Conservation (phyloP, 257 asterid species). For the Catharanthus roseus region DNA sequence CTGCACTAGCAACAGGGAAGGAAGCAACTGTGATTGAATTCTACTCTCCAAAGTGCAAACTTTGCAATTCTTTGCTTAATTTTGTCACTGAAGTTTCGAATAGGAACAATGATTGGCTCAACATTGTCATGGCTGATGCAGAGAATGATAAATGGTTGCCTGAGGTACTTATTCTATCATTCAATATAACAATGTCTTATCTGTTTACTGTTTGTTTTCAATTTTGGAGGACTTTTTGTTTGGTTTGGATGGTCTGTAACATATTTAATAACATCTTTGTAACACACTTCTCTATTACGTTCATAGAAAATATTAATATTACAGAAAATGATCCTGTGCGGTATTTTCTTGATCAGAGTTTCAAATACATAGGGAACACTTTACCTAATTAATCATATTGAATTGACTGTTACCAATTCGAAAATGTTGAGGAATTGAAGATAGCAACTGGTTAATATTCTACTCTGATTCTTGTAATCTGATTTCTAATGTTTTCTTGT, state of each 20-base stretch:
- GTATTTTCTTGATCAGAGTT: neutral
- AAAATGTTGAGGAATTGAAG: neutral
- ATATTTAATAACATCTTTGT: too few relatives aligned
- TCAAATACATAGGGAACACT: neutral
- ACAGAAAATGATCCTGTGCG: too few relatives aligned
- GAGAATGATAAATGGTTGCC: conserved; percentile 77
- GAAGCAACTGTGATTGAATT: conserved; percentile 71
- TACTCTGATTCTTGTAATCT: neutral
- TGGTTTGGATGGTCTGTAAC: too few relatives aligned
- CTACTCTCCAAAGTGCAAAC: conserved; percentile 79
- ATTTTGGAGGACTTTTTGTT: too few relatives aligned
- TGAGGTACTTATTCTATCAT: conserved; percentile 42
- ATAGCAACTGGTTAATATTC: neutral
- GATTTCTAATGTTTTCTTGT: neutral
- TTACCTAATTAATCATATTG: too few relatives aligned
- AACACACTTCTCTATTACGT: too few relatives aligned
- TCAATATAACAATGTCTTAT: neutral
- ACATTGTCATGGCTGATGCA: conserved; percentile 75
- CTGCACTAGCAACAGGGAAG: conserved; percentile 59
- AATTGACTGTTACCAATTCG: neutral
- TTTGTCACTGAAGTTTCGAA: conserved; percentile 63
- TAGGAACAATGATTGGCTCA: conserved; percentile 65
- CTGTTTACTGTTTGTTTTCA: too few relatives aligned
- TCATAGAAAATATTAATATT: too few relatives aligned
- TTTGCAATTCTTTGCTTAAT: conserved; percentile 63